Percentiles rank a stretch among this genome's conserved stretches.
phyloP scores from a whole-genome alignment of 179 eudicot genomes.

The Nepenthes alata region DNA sequence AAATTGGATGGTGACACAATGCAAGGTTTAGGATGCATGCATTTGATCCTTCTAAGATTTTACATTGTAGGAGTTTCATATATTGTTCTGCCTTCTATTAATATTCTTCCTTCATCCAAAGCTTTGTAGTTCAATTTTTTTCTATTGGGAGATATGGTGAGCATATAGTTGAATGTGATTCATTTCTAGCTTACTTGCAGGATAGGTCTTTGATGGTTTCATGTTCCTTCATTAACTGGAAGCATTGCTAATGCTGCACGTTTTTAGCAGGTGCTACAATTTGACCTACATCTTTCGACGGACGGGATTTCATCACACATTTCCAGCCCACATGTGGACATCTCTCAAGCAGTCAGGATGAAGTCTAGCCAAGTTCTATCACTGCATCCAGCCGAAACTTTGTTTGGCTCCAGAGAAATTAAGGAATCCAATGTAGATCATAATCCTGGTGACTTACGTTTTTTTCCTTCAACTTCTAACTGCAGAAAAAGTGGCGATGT shows the following conservation, averaged over 20 bases:
- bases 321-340: slow-evolving; percentile 16
- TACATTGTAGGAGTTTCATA: no score
- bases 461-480: slow-evolving; percentile 13
- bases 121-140: not conserved
- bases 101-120: no score
- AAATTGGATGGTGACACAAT: not conserved
- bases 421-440: slow-evolving; percentile 12
- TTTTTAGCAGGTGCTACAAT: slow-evolving; percentile 41
- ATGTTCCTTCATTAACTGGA: slow-evolving; percentile 4
- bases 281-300: slow-evolving; percentile 49
- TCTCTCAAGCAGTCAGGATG: slow-evolving; percentile 23
- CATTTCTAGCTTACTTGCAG: not conserved
- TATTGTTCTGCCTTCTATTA: no score
- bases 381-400: slow-evolving; percentile 18
- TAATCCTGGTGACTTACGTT: slow-evolving; percentile 11
- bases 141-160: not conserved
- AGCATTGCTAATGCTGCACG: slow-evolving; percentile 7
- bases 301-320: slow-evolving; percentile 30
- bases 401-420: slow-evolving; percentile 12
- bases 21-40: not conserved
- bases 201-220: not conserved
- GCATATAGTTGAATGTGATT: not conserved
- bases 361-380: slow-evolving; percentile 5
- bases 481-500: slow-evolving; percentile 10
- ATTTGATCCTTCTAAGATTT: not conserved